Evolutionary conservation across 1,284 basidiomycete genomes (phyloP), one percentile per base, ranked within the genome.

Genomic region (Mycena sp.): DNA sequence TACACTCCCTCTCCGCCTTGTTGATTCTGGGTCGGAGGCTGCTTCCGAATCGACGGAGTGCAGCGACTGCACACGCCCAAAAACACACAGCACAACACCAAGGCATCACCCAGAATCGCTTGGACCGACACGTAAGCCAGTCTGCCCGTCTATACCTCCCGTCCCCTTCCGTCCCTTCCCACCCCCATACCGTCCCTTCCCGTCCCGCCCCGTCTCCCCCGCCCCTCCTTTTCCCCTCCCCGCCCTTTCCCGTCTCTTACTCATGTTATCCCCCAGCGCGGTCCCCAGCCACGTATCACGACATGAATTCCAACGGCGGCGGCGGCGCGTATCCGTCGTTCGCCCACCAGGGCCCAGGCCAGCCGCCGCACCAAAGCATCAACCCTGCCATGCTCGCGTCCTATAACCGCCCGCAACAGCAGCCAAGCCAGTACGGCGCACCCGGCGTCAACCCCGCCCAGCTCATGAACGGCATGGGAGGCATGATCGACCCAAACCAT

Each of bases 371-470:
- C 37, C 64, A 67, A 44, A 50, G 65, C 49, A 74, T 76, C 59
- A 77, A 74, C 51, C 74, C 75, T 21, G 74, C 77, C 45, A 78
- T 79, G 72, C 74, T 78, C 60, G 75, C 76, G 41, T 71, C 74
- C 40, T 75, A 74, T 37, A 71, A 71, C 67, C 68, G 67, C 58
- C 63, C 49, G 51, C 70, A 70, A 64, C 58, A 54, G 52, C 45
- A 66, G 37, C 46, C 53, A 37, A 61, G 61, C 52, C 59, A 67
- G 57, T 65, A 62, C 29, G 64, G 53, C 28, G 46, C 9, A 7
- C 9, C 60, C 38, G 66, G 68, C 28, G 63, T 75, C 19, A 74
- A 69, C 57, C 75, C 75, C 23, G 70, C 74, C 6, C 75, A 76
- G 44, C 69, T 76, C 19, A 61, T 72, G 64, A 71, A 70, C 53